Conservation (phyloP, 805 yeast species). For the Zygosaccharomyces bailii region DNA sequence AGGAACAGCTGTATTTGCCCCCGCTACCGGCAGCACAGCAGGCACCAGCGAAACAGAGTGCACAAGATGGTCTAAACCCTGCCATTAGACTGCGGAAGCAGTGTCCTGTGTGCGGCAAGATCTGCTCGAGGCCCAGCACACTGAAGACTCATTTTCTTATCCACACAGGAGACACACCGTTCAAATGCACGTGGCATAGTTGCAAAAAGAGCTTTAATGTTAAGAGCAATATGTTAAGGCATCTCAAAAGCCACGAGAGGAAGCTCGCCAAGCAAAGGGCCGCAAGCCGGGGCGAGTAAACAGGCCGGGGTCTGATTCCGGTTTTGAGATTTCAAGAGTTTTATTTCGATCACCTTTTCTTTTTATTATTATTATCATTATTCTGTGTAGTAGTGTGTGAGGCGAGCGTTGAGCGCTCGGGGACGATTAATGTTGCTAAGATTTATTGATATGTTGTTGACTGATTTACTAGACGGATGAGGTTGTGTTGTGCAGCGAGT, state of each 20-base stretch:
- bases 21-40: constrained; percentile 9
- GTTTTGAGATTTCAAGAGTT: too few relatives aligned
- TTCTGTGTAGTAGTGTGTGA: background rate
- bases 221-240: constrained; percentile 78
- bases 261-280: constrained; percentile 20
- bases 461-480: background rate
- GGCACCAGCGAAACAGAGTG: constrained; percentile 3
- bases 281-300: background rate
- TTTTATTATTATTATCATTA: too few relatives aligned
- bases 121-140: constrained; percentile 79
- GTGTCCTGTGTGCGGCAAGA: constrained; percentile 60
- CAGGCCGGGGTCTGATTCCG: too few relatives aligned
- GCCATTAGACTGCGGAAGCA: constrained; percentile 35
- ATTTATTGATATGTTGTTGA: too few relatives aligned
- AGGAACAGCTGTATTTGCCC: constrained; percentile 4
- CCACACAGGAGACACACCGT: constrained; percentile 81
- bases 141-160: constrained; percentile 74
- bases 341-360: background rate
- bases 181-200: constrained; percentile 55
- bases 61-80: constrained; percentile 8
- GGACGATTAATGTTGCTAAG: background rate
- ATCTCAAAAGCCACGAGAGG: constrained; percentile 59
- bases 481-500: background rate
- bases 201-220: constrained; percentile 73
- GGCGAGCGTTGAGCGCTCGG: background rate